These are phyloP conservation scores for Coccinonectria pachysandricola DNA, from an alignment of 2,329 filamentous ascomycete species.

Conservation along the genomic window DNA sequence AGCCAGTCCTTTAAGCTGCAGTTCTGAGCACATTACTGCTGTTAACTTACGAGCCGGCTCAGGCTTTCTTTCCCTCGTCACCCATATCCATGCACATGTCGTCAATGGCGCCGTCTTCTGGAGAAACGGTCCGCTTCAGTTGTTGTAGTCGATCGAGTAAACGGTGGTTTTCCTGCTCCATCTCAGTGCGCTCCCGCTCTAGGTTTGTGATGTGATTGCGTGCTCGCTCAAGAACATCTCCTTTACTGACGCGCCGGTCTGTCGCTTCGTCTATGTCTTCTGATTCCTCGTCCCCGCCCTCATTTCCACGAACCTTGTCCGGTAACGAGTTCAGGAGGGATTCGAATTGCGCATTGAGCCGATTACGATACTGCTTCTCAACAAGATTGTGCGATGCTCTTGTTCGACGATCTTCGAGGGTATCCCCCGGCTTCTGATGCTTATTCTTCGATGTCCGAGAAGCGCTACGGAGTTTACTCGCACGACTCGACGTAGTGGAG, in stretches of 20 bases:
- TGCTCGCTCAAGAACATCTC: slow-evolving; percentile 19
- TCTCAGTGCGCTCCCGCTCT: slow-evolving; percentile 13
- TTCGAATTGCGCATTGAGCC: slow-evolving; percentile 18
- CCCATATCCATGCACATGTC: too few species aligned
- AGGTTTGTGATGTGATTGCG: slow-evolving; percentile 17
- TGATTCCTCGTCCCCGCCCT: slow-evolving; percentile 12
- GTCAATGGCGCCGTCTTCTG: too few species aligned
- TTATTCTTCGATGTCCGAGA: slow-evolving; percentile 19
- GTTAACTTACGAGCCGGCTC: too few species aligned
- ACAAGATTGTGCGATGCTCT: slow-evolving; percentile 19
- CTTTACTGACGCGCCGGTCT: slow-evolving; percentile 17
- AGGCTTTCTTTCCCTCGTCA: too few species aligned
- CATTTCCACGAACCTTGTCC: slow-evolving; percentile 11
- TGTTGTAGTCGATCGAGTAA: too few species aligned
- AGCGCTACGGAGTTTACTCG: slow-evolving; percentile 18
- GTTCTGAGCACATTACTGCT: too few species aligned
- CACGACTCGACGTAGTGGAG: slow-evolving; percentile 15
- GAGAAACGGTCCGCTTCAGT: too few species aligned
- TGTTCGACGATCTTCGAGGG: slow-evolving; percentile 18
- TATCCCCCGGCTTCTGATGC: slow-evolving; percentile 16
- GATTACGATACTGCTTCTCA: slow-evolving; percentile 19
- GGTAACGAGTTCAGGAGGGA: slow-evolving; percentile 14
- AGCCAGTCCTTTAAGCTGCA: too few species aligned
- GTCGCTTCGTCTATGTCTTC: slow-evolving; percentile 12
- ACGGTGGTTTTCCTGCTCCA: slow-evolving; percentile 16